These are phyloP conservation scores for Phytophthora lateralis DNA, from an alignment of 352 stramenopile genomes.

Conservation along the genomic window DNA sequence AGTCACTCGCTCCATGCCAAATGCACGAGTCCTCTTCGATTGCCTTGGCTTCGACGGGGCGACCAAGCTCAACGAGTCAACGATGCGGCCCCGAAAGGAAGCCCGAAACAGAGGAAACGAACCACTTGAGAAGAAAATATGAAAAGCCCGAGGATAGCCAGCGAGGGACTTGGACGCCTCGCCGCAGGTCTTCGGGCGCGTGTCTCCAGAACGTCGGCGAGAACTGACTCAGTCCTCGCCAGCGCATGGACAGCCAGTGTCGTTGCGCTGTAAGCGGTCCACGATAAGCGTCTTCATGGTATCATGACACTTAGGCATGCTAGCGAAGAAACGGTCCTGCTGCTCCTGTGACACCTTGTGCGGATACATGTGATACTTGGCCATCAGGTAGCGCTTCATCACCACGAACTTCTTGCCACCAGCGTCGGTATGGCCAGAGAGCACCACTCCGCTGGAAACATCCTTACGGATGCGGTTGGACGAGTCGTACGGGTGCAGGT, in stretches of 20 bases:
- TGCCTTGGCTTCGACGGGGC: slow-evolving; percentile 17
- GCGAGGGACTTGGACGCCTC: not conserved
- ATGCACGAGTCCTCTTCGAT: slow-evolving; percentile 12
- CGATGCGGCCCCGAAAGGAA: slow-evolving; percentile 10
- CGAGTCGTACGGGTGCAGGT: slow-evolving; percentile 74
- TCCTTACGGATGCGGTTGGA: slow-evolving; percentile 82
- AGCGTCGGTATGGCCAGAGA: slow-evolving; percentile 62
- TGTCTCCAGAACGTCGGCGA: slow-evolving; percentile 5
- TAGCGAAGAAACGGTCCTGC: slow-evolving; percentile 62
- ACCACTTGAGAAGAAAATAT: slow-evolving; percentile 33
- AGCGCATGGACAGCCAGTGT: slow-evolving; percentile 26
- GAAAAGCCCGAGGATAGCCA: slow-evolving; percentile 8
- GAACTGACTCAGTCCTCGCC: slow-evolving; percentile 25
- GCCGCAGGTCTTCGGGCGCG: not conserved
- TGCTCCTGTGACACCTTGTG: slow-evolving; percentile 73
- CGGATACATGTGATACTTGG: slow-evolving; percentile 82
- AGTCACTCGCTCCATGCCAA: slow-evolving; percentile 28
- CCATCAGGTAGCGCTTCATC: slow-evolving; percentile 83
- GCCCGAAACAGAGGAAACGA: slow-evolving; percentile 5
- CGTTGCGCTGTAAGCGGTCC: slow-evolving; percentile 46
- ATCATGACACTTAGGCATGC: slow-evolving; percentile 63
- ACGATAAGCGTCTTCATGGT: slow-evolving; percentile 69
- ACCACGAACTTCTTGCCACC: slow-evolving; percentile 72
- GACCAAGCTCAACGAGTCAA: not conserved
- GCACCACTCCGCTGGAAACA: slow-evolving; percentile 70